Conservation (phyloP, 139 green algal genomes). For the Protoeuglena noctilucae region DNA sequence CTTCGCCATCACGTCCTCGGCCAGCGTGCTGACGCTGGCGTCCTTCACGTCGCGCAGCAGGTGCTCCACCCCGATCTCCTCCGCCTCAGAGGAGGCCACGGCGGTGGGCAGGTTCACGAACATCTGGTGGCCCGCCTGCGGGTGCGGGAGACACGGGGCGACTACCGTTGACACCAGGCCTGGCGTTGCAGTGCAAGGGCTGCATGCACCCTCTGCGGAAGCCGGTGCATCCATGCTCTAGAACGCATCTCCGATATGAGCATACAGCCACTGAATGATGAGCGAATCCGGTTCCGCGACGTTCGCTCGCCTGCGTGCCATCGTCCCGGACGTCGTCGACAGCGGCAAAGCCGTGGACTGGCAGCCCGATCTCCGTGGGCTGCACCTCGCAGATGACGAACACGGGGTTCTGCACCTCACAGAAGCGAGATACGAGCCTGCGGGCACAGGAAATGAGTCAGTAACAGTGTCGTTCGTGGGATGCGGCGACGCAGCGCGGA, state of each 20-base stretch:
- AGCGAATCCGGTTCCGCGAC: no score
- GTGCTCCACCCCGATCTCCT: constrained; percentile 97
- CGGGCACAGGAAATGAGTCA: no score
- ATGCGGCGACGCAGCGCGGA: no score
- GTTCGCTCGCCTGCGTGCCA: constrained; percentile 79
- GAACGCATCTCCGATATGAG: no score
- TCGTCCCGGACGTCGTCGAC: constrained; percentile 81
- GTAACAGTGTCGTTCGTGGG: no score
- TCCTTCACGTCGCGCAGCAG: constrained; percentile 92
- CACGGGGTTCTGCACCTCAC: constrained; percentile 42
- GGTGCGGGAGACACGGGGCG: no score
- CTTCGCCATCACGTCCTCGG: constrained; percentile 27
- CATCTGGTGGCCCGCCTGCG: no score
- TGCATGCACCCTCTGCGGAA: no score
- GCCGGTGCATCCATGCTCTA: no score
- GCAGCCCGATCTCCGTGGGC: constrained; percentile 84
- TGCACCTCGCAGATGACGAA: constrained; percentile 92
- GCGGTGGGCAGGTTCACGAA: constrained; percentile 88
- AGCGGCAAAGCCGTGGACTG: constrained; percentile 76
- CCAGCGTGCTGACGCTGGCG: constrained; percentile 69
- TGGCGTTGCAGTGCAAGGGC: no score
- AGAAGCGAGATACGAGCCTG: constrained; percentile 62
- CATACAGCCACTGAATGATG: no score
- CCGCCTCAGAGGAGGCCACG: constrained; percentile 92
- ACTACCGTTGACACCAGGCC: no score